These are phyloP conservation scores for Tinospora cordifolia DNA, from an alignment of 164 flowering plant species.

Conservation along the genomic window DNA sequence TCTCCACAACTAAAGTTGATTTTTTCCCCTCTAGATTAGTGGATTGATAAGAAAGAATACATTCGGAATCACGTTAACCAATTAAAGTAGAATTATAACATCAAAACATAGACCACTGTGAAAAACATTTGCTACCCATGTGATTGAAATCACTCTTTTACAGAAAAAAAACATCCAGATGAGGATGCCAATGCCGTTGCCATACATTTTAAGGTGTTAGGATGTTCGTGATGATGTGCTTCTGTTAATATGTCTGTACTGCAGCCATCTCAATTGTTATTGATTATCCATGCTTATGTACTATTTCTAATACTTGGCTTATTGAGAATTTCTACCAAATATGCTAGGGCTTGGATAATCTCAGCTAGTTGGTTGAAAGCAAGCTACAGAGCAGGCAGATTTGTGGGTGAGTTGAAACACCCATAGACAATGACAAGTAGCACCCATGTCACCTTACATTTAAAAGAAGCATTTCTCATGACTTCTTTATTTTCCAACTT, in stretches of 20 bases:
- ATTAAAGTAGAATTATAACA: no score
- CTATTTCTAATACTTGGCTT: not conserved
- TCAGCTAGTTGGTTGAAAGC: conserved; percentile 73
- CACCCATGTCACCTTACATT: not conserved
- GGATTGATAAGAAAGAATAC: no score
- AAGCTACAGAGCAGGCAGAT: conserved; percentile 59
- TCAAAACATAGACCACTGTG: no score
- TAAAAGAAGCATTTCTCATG: not conserved
- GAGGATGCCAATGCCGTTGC: not conserved
- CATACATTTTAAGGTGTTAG: no score
- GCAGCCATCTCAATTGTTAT: not conserved
- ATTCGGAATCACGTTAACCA: no score
- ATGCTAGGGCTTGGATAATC: conserved; percentile 72
- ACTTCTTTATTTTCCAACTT: not conserved
- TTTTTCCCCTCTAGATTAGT: no score
- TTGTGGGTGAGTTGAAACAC: conserved; percentile 48
- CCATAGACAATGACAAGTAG: not conserved
- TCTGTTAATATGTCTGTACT: not conserved
- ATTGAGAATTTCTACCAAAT: not conserved
- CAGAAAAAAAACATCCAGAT: not conserved
- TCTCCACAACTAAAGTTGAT: not conserved
- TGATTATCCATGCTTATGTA: not conserved
- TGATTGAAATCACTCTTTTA: not conserved
- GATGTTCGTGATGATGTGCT: no score
- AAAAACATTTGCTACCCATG: no score